Evolutionary conservation across 148 eudicot species (phyloP).

Genomic region (Persicaria tinctoria): DNA sequence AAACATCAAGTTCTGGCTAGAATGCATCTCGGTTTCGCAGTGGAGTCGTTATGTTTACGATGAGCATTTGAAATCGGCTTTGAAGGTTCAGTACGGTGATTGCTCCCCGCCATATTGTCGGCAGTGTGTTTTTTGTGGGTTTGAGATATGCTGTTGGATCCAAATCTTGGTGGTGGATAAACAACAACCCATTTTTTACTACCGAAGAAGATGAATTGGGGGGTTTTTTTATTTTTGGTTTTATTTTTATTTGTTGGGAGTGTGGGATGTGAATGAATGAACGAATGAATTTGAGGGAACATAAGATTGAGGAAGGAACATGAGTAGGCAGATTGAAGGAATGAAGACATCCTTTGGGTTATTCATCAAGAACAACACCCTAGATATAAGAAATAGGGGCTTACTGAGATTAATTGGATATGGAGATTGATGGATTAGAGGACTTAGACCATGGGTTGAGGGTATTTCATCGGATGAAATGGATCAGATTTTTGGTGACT

Average conservation of each 20-base stretch:
- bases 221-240: background rate
- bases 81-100: slow-evolving; percentile 10
- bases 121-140: background rate
- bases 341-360: background rate
- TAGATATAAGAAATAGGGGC: no score
- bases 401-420: no score
- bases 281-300: background rate
- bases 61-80: background rate
- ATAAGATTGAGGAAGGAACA: background rate
- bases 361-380: no score
- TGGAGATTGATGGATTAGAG: no score
- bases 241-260: background rate
- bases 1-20: slow-evolving; percentile 18
- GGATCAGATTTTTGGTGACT: no score
- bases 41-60: background rate
- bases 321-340: background rate
- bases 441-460: no score
- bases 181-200: slow-evolving; percentile 13
- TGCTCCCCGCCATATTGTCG: background rate
- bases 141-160: slow-evolving; percentile 15
- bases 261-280: background rate
- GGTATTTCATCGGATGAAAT: no score
- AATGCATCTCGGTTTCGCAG: background rate
- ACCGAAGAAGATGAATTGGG: background rate
- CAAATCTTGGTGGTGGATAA: slow-evolving; percentile 15